A percentile compares a stretch with the other conserved stretches of the same genome.
These are phyloP conservation scores for Pseudocercospora macadamiae DNA, from an alignment of 2,329 filamentous ascomycete species.

Conservation along the genomic window DNA sequence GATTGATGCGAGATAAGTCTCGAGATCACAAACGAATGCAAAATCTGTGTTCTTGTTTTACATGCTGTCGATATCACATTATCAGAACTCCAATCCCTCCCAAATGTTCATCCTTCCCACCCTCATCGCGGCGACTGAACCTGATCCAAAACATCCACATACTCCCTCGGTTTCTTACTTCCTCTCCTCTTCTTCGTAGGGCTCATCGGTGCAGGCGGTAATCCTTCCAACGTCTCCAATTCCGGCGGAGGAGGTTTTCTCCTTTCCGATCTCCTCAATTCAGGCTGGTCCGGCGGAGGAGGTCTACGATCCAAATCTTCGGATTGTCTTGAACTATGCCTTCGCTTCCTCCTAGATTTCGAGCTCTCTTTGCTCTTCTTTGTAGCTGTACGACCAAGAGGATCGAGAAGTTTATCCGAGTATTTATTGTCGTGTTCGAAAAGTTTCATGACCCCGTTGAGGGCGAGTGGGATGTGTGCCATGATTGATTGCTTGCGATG, in stretches of 20 bases:
- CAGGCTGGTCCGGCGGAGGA: not conserved
- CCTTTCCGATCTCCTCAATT: not conserved
- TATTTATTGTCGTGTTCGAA: slow-evolving; percentile 17
- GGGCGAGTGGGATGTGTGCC: slow-evolving; percentile 9
- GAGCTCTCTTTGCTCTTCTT: not conserved
- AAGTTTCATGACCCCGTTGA: slow-evolving; percentile 11
- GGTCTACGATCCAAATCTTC: not conserved
- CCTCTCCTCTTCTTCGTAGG: not conserved
- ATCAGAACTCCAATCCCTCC: no score
- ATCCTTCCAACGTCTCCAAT: not conserved
- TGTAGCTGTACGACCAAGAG: slow-evolving; percentile 3
- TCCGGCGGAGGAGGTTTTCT: not conserved
- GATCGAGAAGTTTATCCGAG: slow-evolving; percentile 13
- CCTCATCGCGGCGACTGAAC: not conserved
- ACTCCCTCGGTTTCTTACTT: not conserved
- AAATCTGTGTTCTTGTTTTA: no score
- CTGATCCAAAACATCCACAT: slow-evolving; percentile 1
- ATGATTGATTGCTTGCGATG: slow-evolving; percentile 5
- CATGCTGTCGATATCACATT: no score
- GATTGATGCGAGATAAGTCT: not conserved
- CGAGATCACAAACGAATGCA: no score
- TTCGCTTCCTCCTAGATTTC: not conserved
- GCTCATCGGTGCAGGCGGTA: not conserved
- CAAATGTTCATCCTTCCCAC: no score
- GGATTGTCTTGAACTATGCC: not conserved